Conservation (phyloP, 768 basidiomycete species). For the Agaricus subrufescens region DNA sequence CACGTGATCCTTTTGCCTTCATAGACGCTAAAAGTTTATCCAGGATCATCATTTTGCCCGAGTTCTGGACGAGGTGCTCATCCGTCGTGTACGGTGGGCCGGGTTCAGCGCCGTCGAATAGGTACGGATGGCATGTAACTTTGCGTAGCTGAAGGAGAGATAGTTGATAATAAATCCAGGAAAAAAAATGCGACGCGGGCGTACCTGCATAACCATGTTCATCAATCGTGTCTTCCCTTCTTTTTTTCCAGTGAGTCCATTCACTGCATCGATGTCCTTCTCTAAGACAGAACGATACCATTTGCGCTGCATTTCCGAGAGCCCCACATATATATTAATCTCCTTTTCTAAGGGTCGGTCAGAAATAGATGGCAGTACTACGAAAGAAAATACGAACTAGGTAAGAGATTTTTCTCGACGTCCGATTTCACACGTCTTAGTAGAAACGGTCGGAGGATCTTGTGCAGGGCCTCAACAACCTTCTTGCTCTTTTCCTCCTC, state of each 20-base stretch:
- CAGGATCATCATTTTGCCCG: no score
- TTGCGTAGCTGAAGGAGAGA: slow-evolving; percentile 52
- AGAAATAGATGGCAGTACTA: not conserved
- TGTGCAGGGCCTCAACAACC: slow-evolving; percentile 95
- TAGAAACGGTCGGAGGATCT: slow-evolving; percentile 93
- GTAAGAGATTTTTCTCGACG: slow-evolving; percentile 95
- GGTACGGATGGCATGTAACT: slow-evolving; percentile 88
- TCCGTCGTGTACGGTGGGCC: slow-evolving; percentile 98
- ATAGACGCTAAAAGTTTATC: slow-evolving; percentile 87
- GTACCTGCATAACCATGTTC: slow-evolving; percentile 99
- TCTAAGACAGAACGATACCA: slow-evolving; percentile 96
- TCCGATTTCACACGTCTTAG: slow-evolving; percentile 92
- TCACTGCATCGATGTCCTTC: slow-evolving; percentile 98
- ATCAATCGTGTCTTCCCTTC: slow-evolving; percentile 94
- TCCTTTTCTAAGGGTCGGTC: slow-evolving; percentile 70
- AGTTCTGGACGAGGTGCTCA: slow-evolving; percentile 69
- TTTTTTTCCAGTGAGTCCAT: slow-evolving; percentile 94
- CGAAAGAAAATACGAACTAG: slow-evolving; percentile 45
- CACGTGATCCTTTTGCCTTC: slow-evolving; percentile 91
- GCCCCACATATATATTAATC: slow-evolving; percentile 96
- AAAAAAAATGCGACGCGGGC: not conserved
- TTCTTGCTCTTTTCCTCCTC: slow-evolving; percentile 87
- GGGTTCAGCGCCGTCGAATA: slow-evolving; percentile 96
- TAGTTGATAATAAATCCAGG: not conserved
- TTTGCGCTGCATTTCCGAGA: slow-evolving; percentile 96